These are phyloP conservation scores for Penicillium cinerascens DNA, from an alignment of 495 filamentous ascomycete genomes.

Conservation along the genomic window DNA sequence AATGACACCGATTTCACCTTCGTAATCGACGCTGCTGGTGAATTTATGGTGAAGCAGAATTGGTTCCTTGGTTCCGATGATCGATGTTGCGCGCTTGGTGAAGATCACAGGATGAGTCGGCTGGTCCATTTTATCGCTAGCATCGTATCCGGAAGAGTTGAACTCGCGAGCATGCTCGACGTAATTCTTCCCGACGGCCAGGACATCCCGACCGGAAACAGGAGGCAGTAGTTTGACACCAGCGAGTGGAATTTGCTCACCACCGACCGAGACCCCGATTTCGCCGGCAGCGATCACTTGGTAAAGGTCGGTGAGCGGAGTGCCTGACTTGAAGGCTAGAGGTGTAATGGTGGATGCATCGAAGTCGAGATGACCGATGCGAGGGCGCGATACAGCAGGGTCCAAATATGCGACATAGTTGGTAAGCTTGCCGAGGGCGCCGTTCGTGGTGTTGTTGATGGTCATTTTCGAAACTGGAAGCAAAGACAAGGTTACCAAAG, in stretches of 20 bases:
- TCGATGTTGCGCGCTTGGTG: slow-evolving; percentile 52
- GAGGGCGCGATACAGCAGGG: slow-evolving; percentile 8
- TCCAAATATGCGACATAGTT: slow-evolving; percentile 26
- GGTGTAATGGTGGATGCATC: slow-evolving; percentile 38
- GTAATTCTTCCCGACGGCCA: slow-evolving; percentile 56
- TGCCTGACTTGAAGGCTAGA: slow-evolving; percentile 46
- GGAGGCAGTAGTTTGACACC: slow-evolving; percentile 44
- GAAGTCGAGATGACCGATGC: slow-evolving; percentile 48
- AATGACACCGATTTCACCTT: slow-evolving; percentile 57
- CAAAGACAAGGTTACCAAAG: neutral
- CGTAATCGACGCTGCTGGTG: slow-evolving; percentile 51
- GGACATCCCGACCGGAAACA: slow-evolving; percentile 48
- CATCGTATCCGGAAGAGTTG: slow-evolving; percentile 49
- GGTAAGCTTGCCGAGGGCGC: neutral
- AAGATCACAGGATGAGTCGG: slow-evolving; percentile 49
- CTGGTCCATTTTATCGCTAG: slow-evolving; percentile 39
- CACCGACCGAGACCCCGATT: slow-evolving; percentile 1
- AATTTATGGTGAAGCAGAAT: slow-evolving; percentile 49
- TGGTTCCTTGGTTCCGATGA: slow-evolving; percentile 45
- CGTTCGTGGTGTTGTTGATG: neutral
- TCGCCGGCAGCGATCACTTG: slow-evolving; percentile 41
- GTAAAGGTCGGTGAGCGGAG: slow-evolving; percentile 43
- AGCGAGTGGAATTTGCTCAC: slow-evolving; percentile 27
- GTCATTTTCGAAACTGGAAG: neutral
- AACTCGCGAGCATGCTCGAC: slow-evolving; percentile 50